Evolutionary conservation across 495 filamentous ascomycete species (phyloP), one percentile per base, ranked within the genome.

Genomic region (Tetracladium marchalianum): DNA sequence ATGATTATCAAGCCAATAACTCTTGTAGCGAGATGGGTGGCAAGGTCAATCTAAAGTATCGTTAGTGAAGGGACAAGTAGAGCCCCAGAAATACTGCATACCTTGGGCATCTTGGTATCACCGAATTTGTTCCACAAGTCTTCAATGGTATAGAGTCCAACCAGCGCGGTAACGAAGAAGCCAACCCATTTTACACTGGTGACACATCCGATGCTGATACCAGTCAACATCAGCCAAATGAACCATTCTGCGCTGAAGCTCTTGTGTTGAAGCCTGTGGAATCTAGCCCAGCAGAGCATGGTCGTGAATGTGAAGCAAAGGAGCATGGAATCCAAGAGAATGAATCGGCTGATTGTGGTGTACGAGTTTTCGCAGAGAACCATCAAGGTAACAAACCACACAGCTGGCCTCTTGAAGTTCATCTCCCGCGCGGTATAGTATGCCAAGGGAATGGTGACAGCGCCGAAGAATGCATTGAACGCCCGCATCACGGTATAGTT

Each of bases 61-160:
- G 46, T 55, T 38, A 55, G 45, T 31, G 42, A 16, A 34, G 6
- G 12, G 33, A 27, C 5, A 11, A 16, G 39, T 43, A 31, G 5
- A 37, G 1, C 16, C 16, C 0, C 9, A 40, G 9, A 63, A n/a
- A 27, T 27, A 27, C 22, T 27, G 22, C 71, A 55, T 62, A 84
- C 82, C 66, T 84, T 78, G 5, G 87, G 82, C 82, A 97, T 94
- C 65, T 84, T 90, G 39, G 82, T 61, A 59, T 98, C 86, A 45
- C 92, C 92, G 63, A 97, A 98, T 66, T 97, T 98, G 62, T 85
- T 90, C 92, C 92, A 98, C 18, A 98, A 70, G 61, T 97, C 93
- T 63, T 98, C 93, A 57, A 89, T 76, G 0, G 92, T 98, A 67
- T 98, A 97, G 5, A 97, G 69, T 35, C 92, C 92, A 53, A 98